These are phyloP conservation scores for Gonapodya prolifera DNA, from an alignment of 192 early-diverging fungal species.

Conservation along the genomic window DNA sequence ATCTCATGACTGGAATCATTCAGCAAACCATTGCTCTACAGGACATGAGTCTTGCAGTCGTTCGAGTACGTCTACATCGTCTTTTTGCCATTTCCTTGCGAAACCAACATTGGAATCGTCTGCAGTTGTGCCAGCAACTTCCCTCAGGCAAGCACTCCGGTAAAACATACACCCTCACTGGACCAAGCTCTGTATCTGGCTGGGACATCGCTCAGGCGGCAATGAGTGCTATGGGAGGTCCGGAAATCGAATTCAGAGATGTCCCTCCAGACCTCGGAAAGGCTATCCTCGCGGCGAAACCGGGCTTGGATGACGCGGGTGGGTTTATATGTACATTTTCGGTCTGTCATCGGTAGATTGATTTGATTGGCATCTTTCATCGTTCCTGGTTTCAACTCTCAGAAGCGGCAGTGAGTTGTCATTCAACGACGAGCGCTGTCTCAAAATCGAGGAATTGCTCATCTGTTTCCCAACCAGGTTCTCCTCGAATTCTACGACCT, in stretches of 20 bases:
- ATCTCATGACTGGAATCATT: neutral
- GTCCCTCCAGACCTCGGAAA: neutral
- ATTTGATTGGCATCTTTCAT: no score
- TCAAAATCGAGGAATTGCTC: neutral
- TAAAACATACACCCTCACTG: neutral
- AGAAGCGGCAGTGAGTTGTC: neutral
- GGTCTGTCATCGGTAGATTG: no score
- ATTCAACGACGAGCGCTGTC: neutral
- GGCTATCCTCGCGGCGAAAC: neutral
- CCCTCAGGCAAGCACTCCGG: neutral
- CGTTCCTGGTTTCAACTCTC: no score
- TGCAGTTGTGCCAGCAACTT: neutral
- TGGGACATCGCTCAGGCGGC: neutral
- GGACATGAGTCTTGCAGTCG: neutral
- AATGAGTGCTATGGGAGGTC: neutral
- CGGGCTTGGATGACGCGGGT: neutral
- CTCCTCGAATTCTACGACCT: slow-evolving; percentile 7
- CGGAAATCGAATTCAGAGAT: neutral
- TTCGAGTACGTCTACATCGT: neutral
- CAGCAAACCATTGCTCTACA: neutral
- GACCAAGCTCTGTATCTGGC: neutral
- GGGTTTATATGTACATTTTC: no score
- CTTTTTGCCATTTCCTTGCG: neutral
- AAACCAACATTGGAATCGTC: neutral
- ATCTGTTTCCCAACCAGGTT: neutral